Evolutionary conservation across 768 basidiomycete species (phyloP).

Genomic region (Rubroboletus pulcherrimus): DNA sequence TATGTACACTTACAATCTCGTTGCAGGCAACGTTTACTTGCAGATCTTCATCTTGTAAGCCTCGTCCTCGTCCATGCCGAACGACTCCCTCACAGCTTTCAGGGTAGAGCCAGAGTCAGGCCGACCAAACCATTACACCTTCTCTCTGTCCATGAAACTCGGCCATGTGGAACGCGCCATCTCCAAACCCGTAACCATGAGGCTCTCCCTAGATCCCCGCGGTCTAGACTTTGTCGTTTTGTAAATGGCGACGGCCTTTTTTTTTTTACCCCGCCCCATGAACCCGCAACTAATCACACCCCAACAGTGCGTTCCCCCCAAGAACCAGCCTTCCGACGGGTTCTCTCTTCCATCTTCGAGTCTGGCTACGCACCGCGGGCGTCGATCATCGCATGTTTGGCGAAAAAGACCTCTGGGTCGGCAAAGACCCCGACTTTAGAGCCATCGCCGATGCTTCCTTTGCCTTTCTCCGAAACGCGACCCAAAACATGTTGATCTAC

Average conservation of each 20-base stretch:
- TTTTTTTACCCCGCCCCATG: background rate
- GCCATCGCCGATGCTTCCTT: slow-evolving; percentile 55
- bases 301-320: slow-evolving; percentile 54
- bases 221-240: slow-evolving; percentile 59
- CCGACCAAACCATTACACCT: slow-evolving; percentile 39
- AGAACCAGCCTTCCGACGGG: slow-evolving; percentile 51
- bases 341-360: slow-evolving; percentile 53
- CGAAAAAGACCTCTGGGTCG: slow-evolving; percentile 64
- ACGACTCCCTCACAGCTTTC: slow-evolving; percentile 5
- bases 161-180: slow-evolving; percentile 54
- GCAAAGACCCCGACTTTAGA: slow-evolving; percentile 61
- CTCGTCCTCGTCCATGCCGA: background rate
- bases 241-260: slow-evolving; percentile 34
- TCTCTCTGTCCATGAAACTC: slow-evolving; percentile 51
- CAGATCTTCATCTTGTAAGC: slow-evolving; percentile 53
- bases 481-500: slow-evolving; percentile 48
- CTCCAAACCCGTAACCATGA: slow-evolving; percentile 44
- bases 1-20: slow-evolving; percentile 48
- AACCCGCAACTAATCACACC: background rate
- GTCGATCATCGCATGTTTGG: slow-evolving; percentile 62
- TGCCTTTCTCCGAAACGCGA: slow-evolving; percentile 43
- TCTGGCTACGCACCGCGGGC: slow-evolving; percentile 58
- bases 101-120: slow-evolving; percentile 31
- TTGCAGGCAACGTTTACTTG: slow-evolving; percentile 41
- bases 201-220: slow-evolving; percentile 50